Base-by-base conservation (phyloP, 208 protist genomes). In the Tritrichomonas musculus region DNA sequence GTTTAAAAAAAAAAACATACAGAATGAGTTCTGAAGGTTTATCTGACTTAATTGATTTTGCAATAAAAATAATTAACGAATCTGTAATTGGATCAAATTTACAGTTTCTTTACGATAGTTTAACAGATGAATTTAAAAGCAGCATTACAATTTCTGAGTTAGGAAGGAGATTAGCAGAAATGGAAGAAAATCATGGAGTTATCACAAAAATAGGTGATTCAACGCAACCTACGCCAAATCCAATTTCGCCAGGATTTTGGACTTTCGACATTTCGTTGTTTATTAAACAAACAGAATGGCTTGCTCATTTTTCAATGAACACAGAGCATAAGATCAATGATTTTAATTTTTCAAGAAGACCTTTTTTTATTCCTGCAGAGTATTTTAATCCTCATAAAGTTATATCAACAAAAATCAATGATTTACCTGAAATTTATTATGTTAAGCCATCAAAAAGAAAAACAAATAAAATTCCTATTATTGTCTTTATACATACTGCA, bases 331-430 rank as follows among this genome's bases (percentile, higher is more conserved):
- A 88, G 30, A 88, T 88, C 47, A 88, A 88, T 57, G 77, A 49
- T 20, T 88, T 88, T n/a, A 49, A 88, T 1, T 88, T 88, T 57
- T 53, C 41, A 17, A 41, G 47, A 44, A 44, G 57, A 53, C 77
- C 77, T 33, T 57, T 60, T 57, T 88, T 53, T 47, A 88, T 88
- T 88, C 41, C 77, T 11, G 77, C 77, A 13, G 3, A 25, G 20
- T 88, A 88, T 88, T 88, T 88, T 30, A 84, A 84, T 84, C 73
- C 73, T 1, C 73, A 84, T n/a, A 84, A 84, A 53, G 73, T 84
- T 53, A 47, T 84, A 8, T 17, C 3, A n/a, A 11, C 17, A 84
- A 20, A 88, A n/a, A 11, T 88, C 2, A 39, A 25, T 2, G 77
- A 88, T 53, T 20, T 17, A 36, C 77, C 77, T 27, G 9, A 53